Percentiles rank a stretch among this genome's conserved stretches.
Conservation (phyloP, 2,329 filamentous ascomycete genomes). For the Exserohilum turcica region DNA sequence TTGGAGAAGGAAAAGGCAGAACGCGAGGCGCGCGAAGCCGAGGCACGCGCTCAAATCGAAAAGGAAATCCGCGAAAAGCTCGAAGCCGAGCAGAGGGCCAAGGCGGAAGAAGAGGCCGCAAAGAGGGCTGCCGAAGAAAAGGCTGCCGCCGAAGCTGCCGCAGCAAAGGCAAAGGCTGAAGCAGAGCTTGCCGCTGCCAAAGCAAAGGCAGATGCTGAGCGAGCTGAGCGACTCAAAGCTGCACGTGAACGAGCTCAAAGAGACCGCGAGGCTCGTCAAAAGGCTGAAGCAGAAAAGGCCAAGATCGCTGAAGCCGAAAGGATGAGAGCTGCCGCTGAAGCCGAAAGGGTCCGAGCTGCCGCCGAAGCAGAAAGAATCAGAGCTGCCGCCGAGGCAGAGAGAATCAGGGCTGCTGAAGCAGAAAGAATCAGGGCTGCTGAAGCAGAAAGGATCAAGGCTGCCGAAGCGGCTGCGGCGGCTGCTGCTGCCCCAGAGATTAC, state of each 20-base stretch:
- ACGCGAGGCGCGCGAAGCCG: conserved; percentile 42
- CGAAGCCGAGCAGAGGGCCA: conserved; percentile 47
- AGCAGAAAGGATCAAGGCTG: conserved; percentile 38
- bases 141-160: conserved; percentile 35
- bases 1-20: conserved; percentile 51
- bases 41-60: conserved; percentile 45
- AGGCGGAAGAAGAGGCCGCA: conserved; percentile 48
- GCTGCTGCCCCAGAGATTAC: conserved; percentile 26
- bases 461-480: conserved; percentile 20
- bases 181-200: conserved; percentile 43
- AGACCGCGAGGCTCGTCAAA: conserved; percentile 46
- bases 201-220: conserved; percentile 42
- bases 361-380: conserved; percentile 8
- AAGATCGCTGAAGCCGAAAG: conserved; percentile 25
- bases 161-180: conserved; percentile 42
- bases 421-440: conserved; percentile 45
- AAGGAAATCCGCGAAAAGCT: conserved; percentile 51
- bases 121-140: conserved; percentile 46
- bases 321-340: conserved; percentile 23
- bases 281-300: conserved; percentile 43
- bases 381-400: conserved; percentile 36
- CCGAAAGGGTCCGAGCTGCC: conserved; percentile 15
- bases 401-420: conserved; percentile 31
- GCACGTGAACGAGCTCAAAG: conserved; percentile 48
- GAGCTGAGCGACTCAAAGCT: conserved; percentile 25